These are phyloP conservation scores for Tubosaeta sp. DNA, from an alignment of 768 basidiomycete species.

Conservation along the genomic window DNA sequence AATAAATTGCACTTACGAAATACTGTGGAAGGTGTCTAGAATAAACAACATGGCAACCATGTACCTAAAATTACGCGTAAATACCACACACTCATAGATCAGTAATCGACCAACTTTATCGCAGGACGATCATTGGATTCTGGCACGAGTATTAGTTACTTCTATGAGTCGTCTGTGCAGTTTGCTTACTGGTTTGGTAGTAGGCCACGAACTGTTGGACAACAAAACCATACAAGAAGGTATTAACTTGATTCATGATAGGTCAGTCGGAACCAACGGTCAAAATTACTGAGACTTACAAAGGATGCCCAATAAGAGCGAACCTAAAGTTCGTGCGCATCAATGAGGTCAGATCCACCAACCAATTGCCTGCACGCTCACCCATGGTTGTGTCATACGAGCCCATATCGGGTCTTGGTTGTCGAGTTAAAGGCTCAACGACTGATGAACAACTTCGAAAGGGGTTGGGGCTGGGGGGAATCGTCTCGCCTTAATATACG, in stretches of 20 bases:
- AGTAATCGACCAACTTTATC: neutral
- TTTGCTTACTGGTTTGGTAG: conserved; percentile 17
- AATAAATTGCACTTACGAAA: conserved; percentile 4
- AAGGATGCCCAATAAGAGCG: conserved; percentile 6
- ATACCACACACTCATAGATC: neutral
- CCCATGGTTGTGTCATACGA: neutral
- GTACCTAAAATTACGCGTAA: neutral
- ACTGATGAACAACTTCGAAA: neutral
- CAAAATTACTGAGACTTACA: neutral
- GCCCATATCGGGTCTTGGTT: neutral
- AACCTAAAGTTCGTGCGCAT: conserved; percentile 3
- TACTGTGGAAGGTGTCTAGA: conserved; percentile 15
- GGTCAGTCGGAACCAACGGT: neutral
- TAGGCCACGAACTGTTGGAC: conserved; percentile 40
- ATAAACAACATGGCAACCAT: conserved; percentile 11
- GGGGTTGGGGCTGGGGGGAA: neutral
- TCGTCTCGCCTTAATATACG: neutral
- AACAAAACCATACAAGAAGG: conserved; percentile 37
- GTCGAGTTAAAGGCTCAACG: neutral
- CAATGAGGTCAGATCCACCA: neutral
- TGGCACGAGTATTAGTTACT: neutral
- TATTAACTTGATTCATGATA: conserved; percentile 12
- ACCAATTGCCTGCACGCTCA: neutral
- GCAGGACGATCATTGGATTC: conserved; percentile 5
- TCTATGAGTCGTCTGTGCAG: too few species aligned